phyloP scores from a whole-genome alignment of 768 basidiomycete species.

The Trametes meyenii region DNA sequence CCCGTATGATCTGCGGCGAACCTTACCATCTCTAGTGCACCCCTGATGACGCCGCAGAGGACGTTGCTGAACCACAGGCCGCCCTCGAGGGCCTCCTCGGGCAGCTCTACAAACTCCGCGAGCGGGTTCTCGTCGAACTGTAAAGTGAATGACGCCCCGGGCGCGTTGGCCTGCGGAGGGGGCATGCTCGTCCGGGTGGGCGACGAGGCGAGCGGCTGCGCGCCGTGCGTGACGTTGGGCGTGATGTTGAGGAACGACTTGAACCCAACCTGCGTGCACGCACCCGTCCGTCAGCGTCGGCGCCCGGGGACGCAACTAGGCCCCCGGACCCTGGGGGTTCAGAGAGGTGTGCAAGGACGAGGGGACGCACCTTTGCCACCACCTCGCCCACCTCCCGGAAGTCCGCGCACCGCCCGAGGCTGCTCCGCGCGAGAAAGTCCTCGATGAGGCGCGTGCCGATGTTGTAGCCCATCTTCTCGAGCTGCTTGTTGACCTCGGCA shows the following conservation, averaged over 20 bases:
- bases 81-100: constrained; percentile 89
- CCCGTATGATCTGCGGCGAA: background rate
- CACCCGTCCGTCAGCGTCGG: background rate
- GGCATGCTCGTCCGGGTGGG: constrained; percentile 39
- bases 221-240: constrained; percentile 75
- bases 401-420: constrained; percentile 89
- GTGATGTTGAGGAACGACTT: constrained; percentile 95
- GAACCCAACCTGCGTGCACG: constrained; percentile 80
- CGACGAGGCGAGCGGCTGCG: constrained; percentile 51
- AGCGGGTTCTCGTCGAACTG: constrained; percentile 95
- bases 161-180: constrained; percentile 42
- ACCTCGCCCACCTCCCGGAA: constrained; percentile 96
- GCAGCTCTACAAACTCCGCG: constrained; percentile 95
- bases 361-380: constrained; percentile 75
- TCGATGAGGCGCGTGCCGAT: constrained; percentile 96
- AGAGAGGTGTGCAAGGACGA: no score
- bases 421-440: constrained; percentile 93
- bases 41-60: constrained; percentile 89
- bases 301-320: no score
- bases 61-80: constrained; percentile 98
- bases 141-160: constrained; percentile 73
- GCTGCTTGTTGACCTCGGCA: constrained; percentile 90
- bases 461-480: constrained; percentile 99
- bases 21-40: constrained; percentile 92
- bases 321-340: no score